These are phyloP conservation scores for Aphanomyces stellatus DNA, from an alignment of 352 stramenopile species.

Conservation along the genomic window DNA sequence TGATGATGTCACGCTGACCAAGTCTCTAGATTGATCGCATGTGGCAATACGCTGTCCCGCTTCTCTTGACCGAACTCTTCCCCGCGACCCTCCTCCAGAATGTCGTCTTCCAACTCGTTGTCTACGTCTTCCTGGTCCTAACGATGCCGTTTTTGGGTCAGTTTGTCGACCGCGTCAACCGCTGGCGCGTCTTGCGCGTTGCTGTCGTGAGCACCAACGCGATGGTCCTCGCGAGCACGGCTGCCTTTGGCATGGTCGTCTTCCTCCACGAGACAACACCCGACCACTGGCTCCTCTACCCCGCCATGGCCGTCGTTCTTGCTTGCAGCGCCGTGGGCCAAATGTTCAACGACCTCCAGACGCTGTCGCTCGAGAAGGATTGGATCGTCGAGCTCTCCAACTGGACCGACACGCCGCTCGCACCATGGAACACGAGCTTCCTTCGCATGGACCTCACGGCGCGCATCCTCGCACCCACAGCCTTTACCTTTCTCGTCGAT, in stretches of 20 bases:
- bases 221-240: slow-evolving; percentile 57
- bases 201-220: slow-evolving; percentile 58
- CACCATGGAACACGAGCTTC: slow-evolving; percentile 63
- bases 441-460: slow-evolving; percentile 70
- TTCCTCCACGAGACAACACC: neutral
- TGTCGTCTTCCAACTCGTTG: slow-evolving; percentile 53
- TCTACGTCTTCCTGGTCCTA: slow-evolving; percentile 60
- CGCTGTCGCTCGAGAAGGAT: slow-evolving; percentile 69
- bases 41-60: slow-evolving; percentile 67
- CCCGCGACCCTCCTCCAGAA: slow-evolving; percentile 61
- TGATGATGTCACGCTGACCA: too few relatives aligned
- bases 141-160: slow-evolving; percentile 59
- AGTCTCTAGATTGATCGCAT: slow-evolving; percentile 49
- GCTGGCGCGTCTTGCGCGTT: slow-evolving; percentile 58
- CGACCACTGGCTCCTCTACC: neutral
- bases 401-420: slow-evolving; percentile 35
- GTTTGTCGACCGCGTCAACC: slow-evolving; percentile 51
- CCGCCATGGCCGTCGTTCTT: slow-evolving; percentile 29
- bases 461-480: slow-evolving; percentile 63
- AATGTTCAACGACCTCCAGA: slow-evolving; percentile 62
- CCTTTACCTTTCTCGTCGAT: slow-evolving; percentile 66
- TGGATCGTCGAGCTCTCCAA: slow-evolving; percentile 79
- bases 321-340: slow-evolving; percentile 59
- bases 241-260: slow-evolving; percentile 2
- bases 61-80: slow-evolving; percentile 76